Conservation (phyloP, 140 eudicot genomes). For the Ambrosia hybrid region DNA sequence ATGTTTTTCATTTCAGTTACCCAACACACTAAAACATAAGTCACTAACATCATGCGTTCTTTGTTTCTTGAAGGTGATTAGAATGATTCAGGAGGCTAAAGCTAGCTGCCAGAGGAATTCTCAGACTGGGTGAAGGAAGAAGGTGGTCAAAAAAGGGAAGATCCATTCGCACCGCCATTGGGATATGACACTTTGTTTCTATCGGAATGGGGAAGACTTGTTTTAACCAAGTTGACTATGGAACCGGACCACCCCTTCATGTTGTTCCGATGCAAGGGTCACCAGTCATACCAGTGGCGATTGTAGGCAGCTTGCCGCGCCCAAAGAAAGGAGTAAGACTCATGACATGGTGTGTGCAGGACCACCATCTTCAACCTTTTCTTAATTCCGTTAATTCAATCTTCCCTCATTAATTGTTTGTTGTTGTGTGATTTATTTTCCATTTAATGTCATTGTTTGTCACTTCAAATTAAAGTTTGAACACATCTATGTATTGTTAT, state of each 20-base stretch:
- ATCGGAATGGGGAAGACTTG: constrained; percentile 72
- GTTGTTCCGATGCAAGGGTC: constrained; percentile 70
- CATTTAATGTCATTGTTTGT: neutral
- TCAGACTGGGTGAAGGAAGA: constrained; percentile 32
- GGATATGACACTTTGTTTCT: constrained; percentile 54
- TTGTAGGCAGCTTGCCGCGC: constrained; percentile 40
- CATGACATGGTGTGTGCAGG: constrained; percentile 68
- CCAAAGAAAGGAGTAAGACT: constrained; percentile 49
- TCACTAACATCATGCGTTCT: too few relatives aligned
- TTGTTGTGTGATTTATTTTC: constrained; percentile 1
- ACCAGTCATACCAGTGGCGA: constrained; percentile 53
- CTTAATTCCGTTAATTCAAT: constrained; percentile 15
- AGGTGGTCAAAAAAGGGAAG: constrained; percentile 19
- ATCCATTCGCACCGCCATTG: constrained; percentile 57
- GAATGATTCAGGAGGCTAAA: constrained; percentile 58
- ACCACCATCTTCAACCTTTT: constrained; percentile 47
- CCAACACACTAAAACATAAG: too few relatives aligned
- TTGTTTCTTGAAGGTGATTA: constrained; percentile 25
- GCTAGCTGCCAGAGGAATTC: constrained; percentile 37
- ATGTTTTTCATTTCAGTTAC: too few relatives aligned
- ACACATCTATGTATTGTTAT: neutral
- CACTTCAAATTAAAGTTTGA: neutral
- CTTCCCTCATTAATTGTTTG: constrained; percentile 7
- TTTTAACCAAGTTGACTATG: constrained; percentile 61
- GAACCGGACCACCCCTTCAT: constrained; percentile 48